Base-by-base conservation (phyloP, 441 rosid species). In the Isatis lusitanica region DNA sequence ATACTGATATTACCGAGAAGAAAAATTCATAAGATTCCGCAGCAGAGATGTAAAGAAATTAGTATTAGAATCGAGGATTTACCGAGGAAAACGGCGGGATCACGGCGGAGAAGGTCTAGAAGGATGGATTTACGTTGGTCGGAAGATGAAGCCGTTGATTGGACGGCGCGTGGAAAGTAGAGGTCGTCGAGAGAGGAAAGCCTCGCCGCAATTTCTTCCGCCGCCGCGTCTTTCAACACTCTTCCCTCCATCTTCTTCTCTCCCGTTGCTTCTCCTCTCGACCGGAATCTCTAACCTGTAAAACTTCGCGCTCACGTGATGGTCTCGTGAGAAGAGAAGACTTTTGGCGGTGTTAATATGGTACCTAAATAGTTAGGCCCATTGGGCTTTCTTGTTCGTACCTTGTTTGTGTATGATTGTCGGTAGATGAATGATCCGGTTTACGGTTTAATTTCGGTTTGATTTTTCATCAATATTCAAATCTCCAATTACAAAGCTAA, bases 71-170 rank as follows among this genome's bases (percentile, higher is more conserved):
- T 55, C 8, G 28, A 42, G 16, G 16, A 44, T 5, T 75, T 58
- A 91, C 98, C 98, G 3, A 92, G 80, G 82, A 92, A 92, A 47
- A 94, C 91, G 83, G 97, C 89, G 76, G 79, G 86, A 77, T 92
- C 97, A 11, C 97, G 86, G 40, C 85, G 79, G 73, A 94, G 93
- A 75, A 94, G 98, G 84, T 94, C 92, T 71, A 80, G 85, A 75
- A 94, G 92, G 70, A 94, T 77, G 74, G 92, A 80, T 78, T 92
- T 85, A 68, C 98, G 97, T 48, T 80, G 86, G 61, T 90, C 81
- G 62, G 95, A 85, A 47, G 83, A 71, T 55, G 77, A 10, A 66
- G 92, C 71, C 21, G 80, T 52, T 11, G 89, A 72, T 42, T 84
- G 91, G 38, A 85, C 78, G 46, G 93, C 89, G 76, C 93, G 92